Evolutionary conservation across 768 basidiomycete genomes (phyloP), one percentile per base, ranked within the genome.

Genomic region (Boletus pseudopeckii): DNA sequence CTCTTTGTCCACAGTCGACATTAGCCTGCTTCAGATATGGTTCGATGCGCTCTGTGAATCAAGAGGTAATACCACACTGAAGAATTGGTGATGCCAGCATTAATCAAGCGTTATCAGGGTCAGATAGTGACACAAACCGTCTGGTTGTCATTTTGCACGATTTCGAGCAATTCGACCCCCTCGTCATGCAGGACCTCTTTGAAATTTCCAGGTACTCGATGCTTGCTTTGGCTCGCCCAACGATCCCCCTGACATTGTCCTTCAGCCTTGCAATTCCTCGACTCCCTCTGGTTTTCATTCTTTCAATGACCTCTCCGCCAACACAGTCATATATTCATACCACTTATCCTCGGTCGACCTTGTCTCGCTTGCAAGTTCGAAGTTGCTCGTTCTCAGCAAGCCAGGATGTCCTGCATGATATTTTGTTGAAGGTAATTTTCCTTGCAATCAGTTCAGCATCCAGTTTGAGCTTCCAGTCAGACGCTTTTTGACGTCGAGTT

Each of bases 151-250:
- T 90, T 13, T 61, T 91, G 20, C 86, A 89, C 52, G 84, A 88
- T 52, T 89, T 92, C 57, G 89, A 91, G 61, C 81, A 84, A 62
- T 80, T 88, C 45, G 86, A 88, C 51, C 70, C 80, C 0, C 50
- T 57, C 2, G 76, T 90, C 3, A 66, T 91, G 45, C 81, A 85
- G 61, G 88, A 91, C 60, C 61, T 90, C 17, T 80, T 90, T 39
- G 78, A 85, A 49, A 83, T 90, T 34, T 87, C 80, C 74, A 88
- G 85, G 88, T 84, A 47, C 56, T 30, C 65, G 45, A 13, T 30
- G 14, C 38, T n/a, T 34, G 36, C 44, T 36, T 46, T 18, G 2
- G 32, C 42, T 37, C 39, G 7, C 18, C 30, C 13, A 1, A 33
- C 14, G 17, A 38, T 24, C 17, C 22, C 8, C 10, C 52, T 65